phyloP scores from a whole-genome alignment of 192 early-diverging fungal genomes.

The Coemansia sp. region DNA sequence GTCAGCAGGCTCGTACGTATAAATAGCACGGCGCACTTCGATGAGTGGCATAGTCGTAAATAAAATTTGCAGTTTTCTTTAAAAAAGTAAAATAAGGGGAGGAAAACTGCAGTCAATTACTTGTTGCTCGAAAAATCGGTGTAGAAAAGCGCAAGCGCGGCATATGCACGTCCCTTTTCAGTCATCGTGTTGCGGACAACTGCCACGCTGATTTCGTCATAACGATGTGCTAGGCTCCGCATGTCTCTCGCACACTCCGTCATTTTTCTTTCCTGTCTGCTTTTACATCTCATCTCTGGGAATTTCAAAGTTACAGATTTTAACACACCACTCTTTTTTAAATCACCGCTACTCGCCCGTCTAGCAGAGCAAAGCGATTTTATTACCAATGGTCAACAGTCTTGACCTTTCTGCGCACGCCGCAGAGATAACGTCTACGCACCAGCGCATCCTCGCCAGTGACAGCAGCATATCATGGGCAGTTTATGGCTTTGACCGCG shows the following conservation, averaged over 20 bases:
- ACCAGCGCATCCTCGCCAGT: conserved; percentile 61
- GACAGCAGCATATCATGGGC: conserved; percentile 66
- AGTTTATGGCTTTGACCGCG: conserved; percentile 73
- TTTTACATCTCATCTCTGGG: background rate
- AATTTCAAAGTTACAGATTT: too few species aligned
- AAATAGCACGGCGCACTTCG: conserved; percentile 74
- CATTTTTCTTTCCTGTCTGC: background rate
- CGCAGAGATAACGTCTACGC: conserved; percentile 60
- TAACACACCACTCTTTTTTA: background rate
- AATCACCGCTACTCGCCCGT: too few species aligned
- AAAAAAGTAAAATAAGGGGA: background rate
- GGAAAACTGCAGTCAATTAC: background rate
- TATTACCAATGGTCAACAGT: conserved; percentile 55
- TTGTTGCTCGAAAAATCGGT: background rate
- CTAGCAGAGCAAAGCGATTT: too few species aligned
- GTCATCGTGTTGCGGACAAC: too few species aligned
- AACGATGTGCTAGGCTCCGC: background rate
- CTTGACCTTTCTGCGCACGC: conserved; percentile 68
- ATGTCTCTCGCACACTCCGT: too few species aligned
- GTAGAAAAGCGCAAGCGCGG: background rate
- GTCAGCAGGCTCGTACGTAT: conserved; percentile 82
- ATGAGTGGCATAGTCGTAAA: conserved; percentile 25
- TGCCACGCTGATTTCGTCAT: background rate
- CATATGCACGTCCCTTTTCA: too few species aligned
- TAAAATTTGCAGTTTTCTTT: background rate